Percentiles rank a stretch among this genome's conserved stretches.
Evolutionary conservation across 805 yeast genomes (phyloP).

Genomic region (Ogataea thermomethanolica): DNA sequence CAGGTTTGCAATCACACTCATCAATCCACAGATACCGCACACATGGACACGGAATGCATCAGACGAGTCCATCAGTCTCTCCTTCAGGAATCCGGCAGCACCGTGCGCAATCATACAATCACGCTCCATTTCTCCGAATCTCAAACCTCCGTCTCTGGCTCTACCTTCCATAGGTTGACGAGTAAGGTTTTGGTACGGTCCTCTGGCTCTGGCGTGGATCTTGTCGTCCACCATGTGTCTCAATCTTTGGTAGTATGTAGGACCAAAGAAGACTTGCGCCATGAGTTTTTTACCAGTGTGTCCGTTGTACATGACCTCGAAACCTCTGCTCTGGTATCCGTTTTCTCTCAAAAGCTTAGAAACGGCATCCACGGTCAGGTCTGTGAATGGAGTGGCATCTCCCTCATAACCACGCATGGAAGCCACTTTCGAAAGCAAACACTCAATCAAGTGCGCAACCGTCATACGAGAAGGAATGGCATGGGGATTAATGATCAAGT

Average conservation of each 20-base stretch:
- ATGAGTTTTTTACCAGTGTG: constrained; percentile 97
- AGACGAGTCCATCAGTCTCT: constrained; percentile 97
- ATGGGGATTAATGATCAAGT: constrained; percentile 95
- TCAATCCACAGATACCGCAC: constrained; percentile 97
- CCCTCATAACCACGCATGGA: constrained; percentile 95
- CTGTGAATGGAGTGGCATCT: constrained; percentile 99
- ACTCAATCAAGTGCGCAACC: constrained; percentile 98
- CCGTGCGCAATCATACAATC: constrained; percentile 99
- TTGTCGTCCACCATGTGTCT: constrained; percentile 99
- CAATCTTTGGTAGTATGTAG: constrained; percentile 96
- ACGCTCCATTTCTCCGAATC: constrained; percentile 99
- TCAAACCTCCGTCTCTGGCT: constrained; percentile 97
- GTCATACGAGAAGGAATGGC: constrained; percentile 99
- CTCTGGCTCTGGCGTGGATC: constrained; percentile 98
- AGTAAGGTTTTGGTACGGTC: constrained; percentile 95
- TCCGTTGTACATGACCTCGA: constrained; percentile 97
- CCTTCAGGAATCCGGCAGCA: constrained; percentile 97
- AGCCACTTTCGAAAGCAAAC: constrained; percentile 92
- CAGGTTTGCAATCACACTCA: constrained; percentile 95
- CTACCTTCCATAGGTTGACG: constrained; percentile 99
- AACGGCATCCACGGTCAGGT: constrained; percentile 96
- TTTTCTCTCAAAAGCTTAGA: constrained; percentile 89
- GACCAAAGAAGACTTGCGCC: constrained; percentile 99
- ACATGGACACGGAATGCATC: constrained; percentile 98
- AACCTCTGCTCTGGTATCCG: constrained; percentile 97